Base-by-base conservation (phyloP, 2,329 filamentous ascomycete genomes). In the Apiospora malaysiana region DNA sequence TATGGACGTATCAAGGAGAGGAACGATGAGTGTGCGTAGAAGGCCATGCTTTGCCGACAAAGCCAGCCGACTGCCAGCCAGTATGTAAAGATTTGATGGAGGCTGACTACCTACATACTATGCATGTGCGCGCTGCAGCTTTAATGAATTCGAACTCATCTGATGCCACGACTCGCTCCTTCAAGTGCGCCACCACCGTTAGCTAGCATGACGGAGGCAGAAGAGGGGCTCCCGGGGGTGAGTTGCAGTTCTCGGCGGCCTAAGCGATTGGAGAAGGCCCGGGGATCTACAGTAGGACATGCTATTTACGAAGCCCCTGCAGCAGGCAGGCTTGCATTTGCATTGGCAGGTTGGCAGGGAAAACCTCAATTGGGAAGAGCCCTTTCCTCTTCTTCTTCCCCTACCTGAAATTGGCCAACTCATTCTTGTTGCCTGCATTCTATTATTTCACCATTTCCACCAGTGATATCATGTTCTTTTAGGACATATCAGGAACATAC, bases 211-310 rank as follows among this genome's bases (percentile, higher is more conserved):
- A 56, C 49, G 49, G 25, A 56, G n/a, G n/a, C n/a, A n/a, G n/a
- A n/a, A n/a, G n/a, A n/a, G 49, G 25, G 49, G 49, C 25, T 27
- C 27, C 49, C 49, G 25, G 46, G 51, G 42, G 14, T 63, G 56
- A 40, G 32, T 7, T 63, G 32, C 56, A 37, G 32, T 40, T 40
- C 56, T 63, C 56, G 56, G 56, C 56, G 32, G 56, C 56, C 56
- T 40, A 63, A 40, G 56, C 56, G 56, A 63, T 63, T 63, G 56
- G 56, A 23, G 27, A n/a, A 40, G 56, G 56, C 32, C 21, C 21
- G 32, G 56, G 56, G 32, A 63, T 63, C 56, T 37, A 40, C 56
- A n/a, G 32, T 40, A n/a, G 56, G 32, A 63, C 3, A 40, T 63
- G 7, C 56, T 63, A 23, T 23, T 63, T 63, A 6, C 32, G 37